phyloP scores from a whole-genome alignment of 176 grass and related monocot species.

The Neostapfia colusana region DNA sequence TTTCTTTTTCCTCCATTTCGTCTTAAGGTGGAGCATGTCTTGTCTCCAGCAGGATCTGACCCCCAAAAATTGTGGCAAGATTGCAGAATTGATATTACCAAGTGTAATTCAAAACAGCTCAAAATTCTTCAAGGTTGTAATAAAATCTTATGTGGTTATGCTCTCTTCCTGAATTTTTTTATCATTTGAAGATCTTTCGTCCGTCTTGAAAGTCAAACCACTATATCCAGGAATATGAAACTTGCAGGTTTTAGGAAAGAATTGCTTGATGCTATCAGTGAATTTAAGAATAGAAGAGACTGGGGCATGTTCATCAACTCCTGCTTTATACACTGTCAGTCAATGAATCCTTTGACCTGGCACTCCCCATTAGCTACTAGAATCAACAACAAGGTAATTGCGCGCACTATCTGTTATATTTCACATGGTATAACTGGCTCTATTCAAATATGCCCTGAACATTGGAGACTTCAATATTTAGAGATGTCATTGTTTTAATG shows the following conservation, averaged over 20 bases:
- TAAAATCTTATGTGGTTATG: conserved; percentile 11
- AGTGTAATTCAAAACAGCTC: conserved; percentile 63
- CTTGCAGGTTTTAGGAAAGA: conserved; percentile 68
- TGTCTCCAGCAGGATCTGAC: conserved; percentile 65
- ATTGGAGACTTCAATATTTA: too few relatives aligned
- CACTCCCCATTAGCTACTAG: conserved; percentile 61
- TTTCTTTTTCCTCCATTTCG: background rate
- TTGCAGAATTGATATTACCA: conserved; percentile 72
- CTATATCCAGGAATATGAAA: background rate
- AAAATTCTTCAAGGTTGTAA: conserved; percentile 62
- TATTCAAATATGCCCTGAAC: background rate
- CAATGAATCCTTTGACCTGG: conserved; percentile 58
- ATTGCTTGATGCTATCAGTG: conserved; percentile 52
- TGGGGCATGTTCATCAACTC: conserved; percentile 84
- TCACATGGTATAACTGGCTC: background rate
- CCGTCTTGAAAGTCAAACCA: background rate
- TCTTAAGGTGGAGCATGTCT: conserved; percentile 72
- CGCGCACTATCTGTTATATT: background rate
- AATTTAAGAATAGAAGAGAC: conserved; percentile 58
- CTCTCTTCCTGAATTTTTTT: background rate
- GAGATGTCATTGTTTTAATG: background rate
- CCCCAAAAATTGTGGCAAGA: conserved; percentile 58
- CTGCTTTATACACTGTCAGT: conserved; percentile 78
- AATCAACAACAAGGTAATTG: conserved; percentile 66
- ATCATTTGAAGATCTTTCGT: background rate